A percentile compares a stretch with the other conserved stretches of the same genome.
phyloP scores from a whole-genome alignment of 2,329 filamentous ascomycete genomes.

The Paecilomyces sp. region DNA sequence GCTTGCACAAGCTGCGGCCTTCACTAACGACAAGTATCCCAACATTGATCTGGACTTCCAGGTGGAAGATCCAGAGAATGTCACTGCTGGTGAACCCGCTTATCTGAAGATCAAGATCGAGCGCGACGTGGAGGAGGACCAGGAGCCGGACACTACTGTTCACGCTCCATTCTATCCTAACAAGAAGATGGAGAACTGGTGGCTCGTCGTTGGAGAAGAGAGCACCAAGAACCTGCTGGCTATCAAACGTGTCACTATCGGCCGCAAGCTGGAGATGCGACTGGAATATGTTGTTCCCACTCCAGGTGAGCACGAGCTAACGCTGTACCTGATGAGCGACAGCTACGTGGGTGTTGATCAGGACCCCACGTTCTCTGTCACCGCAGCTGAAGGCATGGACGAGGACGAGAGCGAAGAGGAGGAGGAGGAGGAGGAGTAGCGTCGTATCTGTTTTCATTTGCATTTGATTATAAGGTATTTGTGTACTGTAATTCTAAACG shows the following conservation, averaged over 20 bases:
- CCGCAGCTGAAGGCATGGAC: conserved; percentile 87
- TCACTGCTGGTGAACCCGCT: conserved; percentile 72
- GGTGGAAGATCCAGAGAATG: conserved; percentile 69
- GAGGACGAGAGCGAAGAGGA: conserved; percentile 84
- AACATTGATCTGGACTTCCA: conserved; percentile 89
- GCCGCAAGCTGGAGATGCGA: conserved; percentile 65
- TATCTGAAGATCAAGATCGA: conserved; percentile 79
- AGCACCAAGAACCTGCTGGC: conserved; percentile 78
- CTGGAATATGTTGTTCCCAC: conserved; percentile 86
- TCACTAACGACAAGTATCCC: conserved; percentile 94
- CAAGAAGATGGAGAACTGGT: conserved; percentile 97
- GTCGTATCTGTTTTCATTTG: conserved; percentile 3
- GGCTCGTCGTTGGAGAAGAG: conserved; percentile 93
- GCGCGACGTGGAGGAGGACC: conserved; percentile 64
- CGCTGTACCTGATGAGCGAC: conserved; percentile 93
- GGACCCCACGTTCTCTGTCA: conserved; percentile 80
- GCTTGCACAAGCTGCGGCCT: conserved; percentile 79
- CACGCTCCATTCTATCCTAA: conserved; percentile 91
- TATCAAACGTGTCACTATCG: conserved; percentile 91
- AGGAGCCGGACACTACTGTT: conserved; percentile 73
- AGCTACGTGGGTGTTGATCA: conserved; percentile 96
- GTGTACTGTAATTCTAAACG: conserved; percentile 1
- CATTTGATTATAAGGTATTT: background rate
- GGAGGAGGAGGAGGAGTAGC: conserved; percentile 58
- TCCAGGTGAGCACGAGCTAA: conserved; percentile 77